Evolutionary conservation across 225 moss, liverwort and hornwort species (phyloP).

Genomic region (Climacium dendroides): DNA sequence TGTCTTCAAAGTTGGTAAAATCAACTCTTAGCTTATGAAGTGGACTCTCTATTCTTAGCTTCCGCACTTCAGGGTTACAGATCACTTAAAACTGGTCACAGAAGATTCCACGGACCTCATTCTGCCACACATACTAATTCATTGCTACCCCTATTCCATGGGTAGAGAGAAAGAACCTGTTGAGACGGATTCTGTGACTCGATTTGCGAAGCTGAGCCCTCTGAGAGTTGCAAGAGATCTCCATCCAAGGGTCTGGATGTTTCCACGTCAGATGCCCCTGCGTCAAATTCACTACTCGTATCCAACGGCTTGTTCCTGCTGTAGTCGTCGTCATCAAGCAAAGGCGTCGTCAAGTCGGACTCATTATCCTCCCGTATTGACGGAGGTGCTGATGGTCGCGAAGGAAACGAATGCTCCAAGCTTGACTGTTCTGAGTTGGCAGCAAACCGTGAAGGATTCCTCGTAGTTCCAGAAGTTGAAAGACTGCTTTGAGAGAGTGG

Average conservation of each 20-base stretch:
- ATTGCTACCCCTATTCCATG: not conserved
- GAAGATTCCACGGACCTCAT: not conserved
- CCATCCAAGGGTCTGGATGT: not conserved
- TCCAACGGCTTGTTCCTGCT: not conserved
- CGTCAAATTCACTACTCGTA: not conserved
- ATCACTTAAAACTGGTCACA: not conserved
- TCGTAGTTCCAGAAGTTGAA: not conserved
- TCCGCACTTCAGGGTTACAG: not conserved
- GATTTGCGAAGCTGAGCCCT: constrained; percentile 2
- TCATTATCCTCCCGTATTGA: constrained; percentile 16
- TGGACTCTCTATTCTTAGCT: not conserved
- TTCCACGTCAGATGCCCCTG: not conserved
- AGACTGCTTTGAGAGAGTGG: constrained; percentile 1
- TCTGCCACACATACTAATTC: not conserved
- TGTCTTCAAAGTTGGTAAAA: no score
- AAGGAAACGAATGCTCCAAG: not conserved
- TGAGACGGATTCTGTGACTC: not conserved
- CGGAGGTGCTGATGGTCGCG: constrained; percentile 14
- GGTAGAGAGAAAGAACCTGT: not conserved
- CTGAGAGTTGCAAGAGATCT: not conserved
- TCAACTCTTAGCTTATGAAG: not conserved
- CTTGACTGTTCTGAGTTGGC: not conserved
- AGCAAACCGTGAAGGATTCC: constrained; percentile 1
- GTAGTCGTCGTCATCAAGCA: constrained; percentile 22
- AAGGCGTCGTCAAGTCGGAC: constrained; percentile 44